Evolutionary conservation across 1,284 basidiomycete species (phyloP).

Genomic region (Sporisorium exsertum): DNA sequence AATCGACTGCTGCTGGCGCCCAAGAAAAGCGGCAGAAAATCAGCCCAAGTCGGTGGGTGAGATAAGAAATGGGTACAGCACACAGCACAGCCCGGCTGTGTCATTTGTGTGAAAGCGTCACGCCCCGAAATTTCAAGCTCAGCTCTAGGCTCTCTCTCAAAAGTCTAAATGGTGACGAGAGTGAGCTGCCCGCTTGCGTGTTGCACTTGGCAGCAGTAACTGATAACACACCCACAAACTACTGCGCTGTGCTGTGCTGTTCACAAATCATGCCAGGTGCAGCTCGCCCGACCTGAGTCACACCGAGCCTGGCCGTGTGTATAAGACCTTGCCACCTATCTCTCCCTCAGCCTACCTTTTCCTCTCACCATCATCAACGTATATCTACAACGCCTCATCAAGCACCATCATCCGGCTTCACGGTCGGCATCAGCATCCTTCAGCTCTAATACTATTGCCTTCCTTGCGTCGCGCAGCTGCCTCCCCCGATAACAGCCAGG

Average conservation of each 20-base stretch:
- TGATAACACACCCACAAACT: background rate
- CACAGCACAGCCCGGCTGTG: background rate
- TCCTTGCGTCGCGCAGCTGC: conserved; percentile 1
- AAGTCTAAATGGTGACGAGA: background rate
- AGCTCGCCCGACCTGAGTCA: conserved; percentile 48
- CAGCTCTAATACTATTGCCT: background rate
- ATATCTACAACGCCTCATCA: background rate
- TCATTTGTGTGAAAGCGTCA: background rate
- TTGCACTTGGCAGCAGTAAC: background rate
- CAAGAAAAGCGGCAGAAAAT: too few species aligned
- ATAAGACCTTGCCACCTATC: conserved; percentile 38
- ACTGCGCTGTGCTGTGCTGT: conserved; percentile 13
- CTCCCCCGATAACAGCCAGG: background rate
- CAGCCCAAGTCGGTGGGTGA: too few species aligned
- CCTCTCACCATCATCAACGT: conserved; percentile 7
- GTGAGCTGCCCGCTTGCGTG: background rate
- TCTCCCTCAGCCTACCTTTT: background rate
- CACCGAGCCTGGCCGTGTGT: conserved; percentile 5
- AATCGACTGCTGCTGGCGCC: conserved; percentile 9
- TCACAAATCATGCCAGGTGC: conserved; percentile 1
- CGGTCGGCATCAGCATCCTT: conserved; percentile 9
- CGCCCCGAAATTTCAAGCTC: background rate
- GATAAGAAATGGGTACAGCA: conserved; percentile 5
- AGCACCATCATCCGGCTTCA: background rate
- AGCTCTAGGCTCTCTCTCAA: background rate